Conservation (phyloP, 257 asterid genomes). For the Lycium barbarum region DNA sequence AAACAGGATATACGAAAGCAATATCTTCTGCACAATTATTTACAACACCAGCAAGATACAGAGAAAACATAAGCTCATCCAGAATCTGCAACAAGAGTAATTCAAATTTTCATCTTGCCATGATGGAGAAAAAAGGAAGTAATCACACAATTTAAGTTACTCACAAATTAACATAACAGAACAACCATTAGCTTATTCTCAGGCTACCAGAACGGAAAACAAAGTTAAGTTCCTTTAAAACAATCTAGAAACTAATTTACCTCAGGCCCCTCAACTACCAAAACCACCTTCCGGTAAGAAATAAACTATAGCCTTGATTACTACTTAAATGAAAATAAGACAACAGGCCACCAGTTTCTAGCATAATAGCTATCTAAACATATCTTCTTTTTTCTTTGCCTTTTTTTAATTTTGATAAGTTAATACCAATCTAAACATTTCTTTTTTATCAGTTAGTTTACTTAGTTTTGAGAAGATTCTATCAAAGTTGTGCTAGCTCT, state of each 20-base stretch:
- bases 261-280: slow-evolving; percentile 1
- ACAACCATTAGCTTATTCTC: not conserved
- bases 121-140: not conserved
- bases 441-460: not conserved
- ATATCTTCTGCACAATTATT: not conserved
- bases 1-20: not conserved
- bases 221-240: not conserved
- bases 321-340: not conserved
- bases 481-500: slow-evolving; percentile 22
- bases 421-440: not conserved
- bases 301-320: not conserved
- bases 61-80: slow-evolving; percentile 7
- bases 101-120: slow-evolving; percentile 16
- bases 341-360: not conserved
- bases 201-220: not conserved
- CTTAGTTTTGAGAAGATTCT: not conserved
- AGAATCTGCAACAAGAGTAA: slow-evolving; percentile 1
- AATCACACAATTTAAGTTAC: slow-evolving; percentile 20
- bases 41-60: not conserved
- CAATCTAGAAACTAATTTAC: not conserved
- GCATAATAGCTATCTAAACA: not conserved
- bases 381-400: not conserved
- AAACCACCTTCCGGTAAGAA: slow-evolving; percentile 3
- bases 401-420: not conserved
- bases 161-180: not conserved